Percentiles rank a stretch among this genome's conserved stretches.
These are phyloP conservation scores for Aspergillus saccharolyticus DNA, from an alignment of 495 filamentous ascomycete species.

Conservation along the genomic window DNA sequence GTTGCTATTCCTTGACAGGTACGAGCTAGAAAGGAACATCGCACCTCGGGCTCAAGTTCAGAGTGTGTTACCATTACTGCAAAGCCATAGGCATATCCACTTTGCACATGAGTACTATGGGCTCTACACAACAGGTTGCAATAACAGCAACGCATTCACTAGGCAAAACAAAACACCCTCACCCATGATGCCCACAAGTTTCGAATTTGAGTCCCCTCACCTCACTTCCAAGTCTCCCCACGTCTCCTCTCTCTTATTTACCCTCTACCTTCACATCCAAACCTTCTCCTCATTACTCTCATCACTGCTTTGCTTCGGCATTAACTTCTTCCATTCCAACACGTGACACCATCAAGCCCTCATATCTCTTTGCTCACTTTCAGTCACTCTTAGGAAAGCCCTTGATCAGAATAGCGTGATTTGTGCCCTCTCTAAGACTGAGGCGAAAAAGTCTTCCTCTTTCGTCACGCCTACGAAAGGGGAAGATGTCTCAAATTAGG, in stretches of 20 bases:
- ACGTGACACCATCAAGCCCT: constrained; percentile 17
- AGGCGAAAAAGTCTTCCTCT: not conserved
- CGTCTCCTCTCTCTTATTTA: constrained; percentile 1
- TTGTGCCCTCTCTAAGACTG: not conserved
- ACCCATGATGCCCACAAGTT: not conserved
- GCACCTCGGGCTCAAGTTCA: too few species aligned
- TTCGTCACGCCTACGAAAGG: not conserved
- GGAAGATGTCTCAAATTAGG: constrained; percentile 1
- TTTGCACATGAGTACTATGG: not conserved
- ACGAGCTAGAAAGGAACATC: too few species aligned
- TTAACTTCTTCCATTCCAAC: not conserved
- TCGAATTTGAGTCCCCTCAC: not conserved
- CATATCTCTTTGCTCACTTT: not conserved
- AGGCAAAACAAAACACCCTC: not conserved
- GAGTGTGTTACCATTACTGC: not conserved
- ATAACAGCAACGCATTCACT: not conserved
- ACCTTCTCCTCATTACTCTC: not conserved
- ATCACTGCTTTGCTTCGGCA: not conserved
- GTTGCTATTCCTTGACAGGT: too few species aligned
- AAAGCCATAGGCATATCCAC: not conserved
- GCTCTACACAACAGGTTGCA: not conserved
- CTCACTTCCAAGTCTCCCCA: not conserved
- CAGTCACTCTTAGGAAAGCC: not conserved
- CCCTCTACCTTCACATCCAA: not conserved
- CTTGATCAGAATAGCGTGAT: not conserved